Base-by-base conservation (phyloP, 768 basidiomycete species). In the Porphyrellus cyaneotinctus region DNA sequence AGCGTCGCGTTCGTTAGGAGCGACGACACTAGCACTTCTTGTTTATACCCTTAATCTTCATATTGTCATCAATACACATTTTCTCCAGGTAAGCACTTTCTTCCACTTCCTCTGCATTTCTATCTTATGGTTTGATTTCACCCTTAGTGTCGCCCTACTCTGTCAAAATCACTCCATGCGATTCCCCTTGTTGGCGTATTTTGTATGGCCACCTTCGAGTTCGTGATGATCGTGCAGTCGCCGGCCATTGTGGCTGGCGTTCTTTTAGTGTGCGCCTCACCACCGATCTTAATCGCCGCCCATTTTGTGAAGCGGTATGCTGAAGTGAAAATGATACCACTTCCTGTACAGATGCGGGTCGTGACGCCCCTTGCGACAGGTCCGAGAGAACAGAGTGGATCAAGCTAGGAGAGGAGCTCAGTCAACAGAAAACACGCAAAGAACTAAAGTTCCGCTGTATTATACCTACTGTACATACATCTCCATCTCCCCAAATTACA, bases 31-130 rank as follows among this genome's bases (percentile, higher is more conserved):
- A 20, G 57, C 57, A 14, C 62, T 70, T 26, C 39, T 69, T 24
- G 44, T 69, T 6, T 66, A 70, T 30, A 69, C 67, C 2, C 59
- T 70, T 39, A 69, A 60, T 32, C 60, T 69, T 52, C 59, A 70
- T 31, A 47, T 63, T 43, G 54, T 48, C 20, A 38, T 57, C 43
- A 57, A 58, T 20, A 43, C 30, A n/a, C 49, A 47, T 10, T 56
- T 60, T 30, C 53, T 68, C 30, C 58, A 28, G 14, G 69, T 63
- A 55, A 54, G 49, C 1, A 17, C 41, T 31, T 45, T 38, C 9
- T 38, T 43, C 20, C 22, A 6, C 17, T 35, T 37, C 26, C 4
- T 20, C 47, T 32, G 13, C 20, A 5, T 26, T 20, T 22, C 18
- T 22, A n/a, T 18, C 7, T 38, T 32, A n/a, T 38, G n/a, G 22